Evolutionary conservation across 257 asterid species (phyloP).

Genomic region (Solanum chiquidenum): DNA sequence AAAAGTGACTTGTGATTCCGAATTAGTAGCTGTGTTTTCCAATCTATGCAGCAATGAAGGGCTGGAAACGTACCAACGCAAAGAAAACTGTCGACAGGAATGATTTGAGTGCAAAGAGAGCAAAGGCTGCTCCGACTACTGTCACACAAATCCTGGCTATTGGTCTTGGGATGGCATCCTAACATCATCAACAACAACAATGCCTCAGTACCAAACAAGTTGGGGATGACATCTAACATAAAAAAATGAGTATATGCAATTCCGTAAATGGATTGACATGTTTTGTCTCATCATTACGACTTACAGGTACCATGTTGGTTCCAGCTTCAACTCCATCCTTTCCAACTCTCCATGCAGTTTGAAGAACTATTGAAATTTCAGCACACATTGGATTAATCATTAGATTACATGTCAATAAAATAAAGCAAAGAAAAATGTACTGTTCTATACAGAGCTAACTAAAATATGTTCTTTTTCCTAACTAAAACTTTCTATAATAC

Average conservation of each 20-base stretch:
- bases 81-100: conserved; percentile 79
- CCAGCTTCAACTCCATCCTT: conserved; percentile 94
- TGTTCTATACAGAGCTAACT: background rate
- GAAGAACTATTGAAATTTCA: conserved; percentile 33
- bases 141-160: conserved; percentile 67
- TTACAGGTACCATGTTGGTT: conserved; percentile 80
- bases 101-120: conserved; percentile 63
- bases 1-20: background rate
- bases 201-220: background rate
- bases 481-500: background rate
- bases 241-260: background rate
- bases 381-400: background rate
- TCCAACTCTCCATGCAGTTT: conserved; percentile 69
- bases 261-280: background rate
- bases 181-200: background rate
- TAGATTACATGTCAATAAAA: background rate
- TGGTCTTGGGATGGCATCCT: conserved; percentile 81
- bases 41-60: background rate
- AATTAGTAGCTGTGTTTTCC: background rate
- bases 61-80: conserved; percentile 53
- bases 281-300: conserved; percentile 4
- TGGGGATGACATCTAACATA: conserved; percentile 37
- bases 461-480: background rate
- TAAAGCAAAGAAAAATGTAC: background rate
- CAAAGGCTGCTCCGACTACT: conserved; percentile 35